A percentile compares a stretch with the other conserved stretches of the same genome.
These are phyloP conservation scores for Saturnispora dispora DNA, from an alignment of 805 yeast genomes.

Conservation along the genomic window DNA sequence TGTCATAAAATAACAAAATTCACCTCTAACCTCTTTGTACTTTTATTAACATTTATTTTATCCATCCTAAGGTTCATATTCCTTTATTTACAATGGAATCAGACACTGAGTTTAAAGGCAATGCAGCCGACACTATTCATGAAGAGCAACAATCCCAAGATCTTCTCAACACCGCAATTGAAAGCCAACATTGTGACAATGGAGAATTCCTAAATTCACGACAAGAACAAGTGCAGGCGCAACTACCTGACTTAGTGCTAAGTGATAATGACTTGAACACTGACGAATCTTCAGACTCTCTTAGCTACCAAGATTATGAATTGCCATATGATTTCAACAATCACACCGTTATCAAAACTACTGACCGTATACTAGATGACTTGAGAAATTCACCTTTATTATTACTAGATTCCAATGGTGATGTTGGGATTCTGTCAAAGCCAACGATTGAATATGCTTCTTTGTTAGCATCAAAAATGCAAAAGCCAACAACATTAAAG, in stretches of 20 bases:
- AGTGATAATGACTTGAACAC: background rate
- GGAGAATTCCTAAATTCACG: background rate
- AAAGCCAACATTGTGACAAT: background rate
- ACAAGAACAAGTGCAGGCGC: background rate
- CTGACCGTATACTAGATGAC: slow-evolving; percentile 62
- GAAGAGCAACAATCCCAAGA: background rate
- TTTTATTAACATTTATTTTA: background rate
- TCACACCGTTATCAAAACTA: slow-evolving; percentile 43
- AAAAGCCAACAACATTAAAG: slow-evolving; percentile 3
- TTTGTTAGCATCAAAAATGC: background rate
- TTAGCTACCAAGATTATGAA: background rate
- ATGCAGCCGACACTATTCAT: no score
- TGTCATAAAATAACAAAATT: background rate
- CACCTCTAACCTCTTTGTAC: background rate
- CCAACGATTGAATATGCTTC: slow-evolving; percentile 31
- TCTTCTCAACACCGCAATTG: background rate
- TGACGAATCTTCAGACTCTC: background rate
- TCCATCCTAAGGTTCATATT: background rate
- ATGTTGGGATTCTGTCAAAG: slow-evolving; percentile 22
- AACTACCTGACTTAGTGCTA: background rate
- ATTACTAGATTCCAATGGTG: slow-evolving; percentile 15
- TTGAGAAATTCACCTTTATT: slow-evolving; percentile 37
- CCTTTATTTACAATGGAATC: background rate
- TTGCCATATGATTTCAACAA: slow-evolving; percentile 14
- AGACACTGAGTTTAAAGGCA: background rate